Evolutionary conservation across 495 filamentous ascomycete species (phyloP), one percentile per base, ranked within the genome.

Genomic region (Talaromyces stipitatus): DNA sequence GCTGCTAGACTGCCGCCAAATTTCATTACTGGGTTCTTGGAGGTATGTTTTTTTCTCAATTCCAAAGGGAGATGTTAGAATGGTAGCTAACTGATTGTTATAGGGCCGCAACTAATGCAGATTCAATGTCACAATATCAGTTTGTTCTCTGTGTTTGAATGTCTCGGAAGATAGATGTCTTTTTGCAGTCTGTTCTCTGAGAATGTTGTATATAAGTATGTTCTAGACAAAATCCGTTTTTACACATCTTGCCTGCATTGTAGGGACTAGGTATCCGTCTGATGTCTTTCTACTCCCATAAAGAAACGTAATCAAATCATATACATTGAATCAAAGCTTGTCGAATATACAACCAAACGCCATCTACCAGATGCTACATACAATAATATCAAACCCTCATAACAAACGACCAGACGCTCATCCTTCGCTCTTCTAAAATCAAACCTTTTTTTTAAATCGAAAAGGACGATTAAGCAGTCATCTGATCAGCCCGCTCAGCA

Each of bases 11-110:
- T 96, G 71, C 94, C 94, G 27, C 77, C 81, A 57, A 90, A 83
- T 72, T 97, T 98, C 74, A 91, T 98, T 73, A 79, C 81, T 59
- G 90, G 91, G 28, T 98, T 98, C 79, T 77, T 97, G 66, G 89
- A 98, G 84, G 88, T 86, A 78, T 57, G 72, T n/a, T 4, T 48
- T 33, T 53, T 14, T 29, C 8, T n/a, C n/a, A n/a, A n/a, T n/a
- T n/a, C n/a, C n/a, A n/a, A n/a, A n/a, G n/a, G n/a, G n/a, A n/a
- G n/a, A 20, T 50, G n/a, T 22, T 10, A 22, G 14, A 7, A 11
- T n/a, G 12, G 52, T 53, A 18, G 26, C 54, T 55, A 11, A 55
- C 16, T 54, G 36, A 22, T 30, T 4, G 8, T 6, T 54, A 29
- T 28, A 55, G 54, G 74, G 74, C 61, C 74, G 74, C 64, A 77